Evolutionary conservation across 1,284 basidiomycete genomes (phyloP).

Genomic region (Polyporus tsugae): DNA sequence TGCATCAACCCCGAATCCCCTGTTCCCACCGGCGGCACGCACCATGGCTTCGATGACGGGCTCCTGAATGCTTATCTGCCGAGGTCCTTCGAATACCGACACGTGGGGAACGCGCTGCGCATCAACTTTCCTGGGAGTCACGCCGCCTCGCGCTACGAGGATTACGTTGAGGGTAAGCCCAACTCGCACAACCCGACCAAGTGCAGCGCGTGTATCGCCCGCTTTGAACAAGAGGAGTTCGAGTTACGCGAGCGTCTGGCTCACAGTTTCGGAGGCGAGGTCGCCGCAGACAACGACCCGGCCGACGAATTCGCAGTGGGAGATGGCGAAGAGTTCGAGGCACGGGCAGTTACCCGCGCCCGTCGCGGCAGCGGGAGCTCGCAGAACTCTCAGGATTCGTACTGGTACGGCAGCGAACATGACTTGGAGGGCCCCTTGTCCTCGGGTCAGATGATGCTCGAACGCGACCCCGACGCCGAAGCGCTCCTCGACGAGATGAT

Average conservation of each 20-base stretch:
- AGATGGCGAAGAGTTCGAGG: slow-evolving; percentile 24
- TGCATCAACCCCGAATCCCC: slow-evolving; percentile 52
- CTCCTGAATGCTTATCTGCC: slow-evolving; percentile 67
- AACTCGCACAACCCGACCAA: slow-evolving; percentile 52
- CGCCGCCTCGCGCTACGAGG: slow-evolving; percentile 42
- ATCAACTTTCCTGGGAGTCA: slow-evolving; percentile 23
- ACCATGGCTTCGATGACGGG: slow-evolving; percentile 50
- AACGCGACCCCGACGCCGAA: slow-evolving; percentile 36
- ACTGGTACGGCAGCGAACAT: slow-evolving; percentile 25
- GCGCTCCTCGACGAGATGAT: slow-evolving; percentile 41
- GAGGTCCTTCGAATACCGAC: slow-evolving; percentile 37
- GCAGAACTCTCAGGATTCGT: slow-evolving; percentile 25
- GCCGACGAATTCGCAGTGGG: slow-evolving; percentile 22
- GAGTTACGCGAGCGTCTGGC: slow-evolving; percentile 29
- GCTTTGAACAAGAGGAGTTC: slow-evolving; percentile 36
- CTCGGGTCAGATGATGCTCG: slow-evolving; percentile 27
- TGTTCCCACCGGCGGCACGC: slow-evolving; percentile 37
- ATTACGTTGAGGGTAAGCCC: slow-evolving; percentile 44
- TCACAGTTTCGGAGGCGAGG: neutral
- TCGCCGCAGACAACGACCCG: slow-evolving; percentile 20
- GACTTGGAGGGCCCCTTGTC: slow-evolving; percentile 15
- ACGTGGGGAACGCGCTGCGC: slow-evolving; percentile 27
- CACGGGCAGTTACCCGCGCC: slow-evolving; percentile 2
- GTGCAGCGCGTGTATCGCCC: slow-evolving; percentile 43
- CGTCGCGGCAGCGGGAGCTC: slow-evolving; percentile 25